Conservation (phyloP, 176 grass and related monocot species). For the Zea mays region Zm-B73-REFERENCE-NAM-5.0 NC_050097.1:171944001-171944500, state of each 20-base stretch:
- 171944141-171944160: not conserved
- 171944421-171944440: not conserved
- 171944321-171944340: not conserved
- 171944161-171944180: not conserved
- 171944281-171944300: constrained; percentile 1
- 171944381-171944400: not conserved
- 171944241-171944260: not conserved
- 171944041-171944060: not conserved
- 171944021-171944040: not conserved
- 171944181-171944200: not conserved
- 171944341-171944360: not conserved
- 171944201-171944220: not conserved
- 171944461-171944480: too few species aligned
- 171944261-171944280: not conserved
- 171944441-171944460: not conserved
- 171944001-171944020: constrained; percentile 11
- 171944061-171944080: not conserved
- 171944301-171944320: constrained; percentile 5
- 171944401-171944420: not conserved
- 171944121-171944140: not conserved
- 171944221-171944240: not conserved
- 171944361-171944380: not conserved
- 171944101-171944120: not conserved
- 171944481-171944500: too few species aligned
- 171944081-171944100: not conserved